Evolutionary conservation across 768 basidiomycete species (phyloP).

Genomic region (Cantharellus anzutake): DNA sequence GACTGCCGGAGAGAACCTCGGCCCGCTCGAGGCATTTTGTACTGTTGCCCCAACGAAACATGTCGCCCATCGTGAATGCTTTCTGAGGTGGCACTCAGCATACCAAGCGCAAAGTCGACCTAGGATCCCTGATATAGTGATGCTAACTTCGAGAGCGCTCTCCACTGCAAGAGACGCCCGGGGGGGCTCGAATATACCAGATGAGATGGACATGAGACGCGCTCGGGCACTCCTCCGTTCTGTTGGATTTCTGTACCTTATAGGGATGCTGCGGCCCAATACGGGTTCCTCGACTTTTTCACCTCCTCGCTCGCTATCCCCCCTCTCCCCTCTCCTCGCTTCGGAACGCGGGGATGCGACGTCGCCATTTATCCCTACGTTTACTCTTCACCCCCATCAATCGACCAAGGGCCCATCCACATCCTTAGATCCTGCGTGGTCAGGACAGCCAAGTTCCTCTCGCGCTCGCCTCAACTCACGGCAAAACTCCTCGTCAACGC

Average conservation of each 20-base stretch:
- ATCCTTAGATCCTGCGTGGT: neutral
- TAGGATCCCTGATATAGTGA: neutral
- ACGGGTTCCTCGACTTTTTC: neutral
- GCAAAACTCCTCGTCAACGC: neutral
- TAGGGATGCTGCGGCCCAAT: neutral
- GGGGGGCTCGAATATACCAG: neutral
- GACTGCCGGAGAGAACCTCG: neutral
- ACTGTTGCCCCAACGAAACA: slow-evolving; percentile 12
- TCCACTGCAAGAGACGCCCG: neutral
- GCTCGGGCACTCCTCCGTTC: neutral
- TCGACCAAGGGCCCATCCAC: neutral
- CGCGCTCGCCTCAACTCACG: neutral
- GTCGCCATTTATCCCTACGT: neutral
- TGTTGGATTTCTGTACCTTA: neutral
- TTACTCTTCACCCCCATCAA: neutral
- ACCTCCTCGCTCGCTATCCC: neutral
- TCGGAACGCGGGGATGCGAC: neutral
- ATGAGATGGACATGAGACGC: neutral
- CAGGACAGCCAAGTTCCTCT: neutral
- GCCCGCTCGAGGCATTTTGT: slow-evolving; percentile 14
- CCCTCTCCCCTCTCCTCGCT: neutral
- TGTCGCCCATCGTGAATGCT: slow-evolving; percentile 12
- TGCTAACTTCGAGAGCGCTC: neutral
- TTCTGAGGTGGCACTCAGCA: slow-evolving; percentile 12
- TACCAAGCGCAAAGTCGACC: slow-evolving; percentile 9